A percentile compares a stretch with the other conserved stretches of the same genome.
These are phyloP conservation scores for Trametes polyzona DNA, from an alignment of 1,284 basidiomycete species.

Conservation along the genomic window DNA sequence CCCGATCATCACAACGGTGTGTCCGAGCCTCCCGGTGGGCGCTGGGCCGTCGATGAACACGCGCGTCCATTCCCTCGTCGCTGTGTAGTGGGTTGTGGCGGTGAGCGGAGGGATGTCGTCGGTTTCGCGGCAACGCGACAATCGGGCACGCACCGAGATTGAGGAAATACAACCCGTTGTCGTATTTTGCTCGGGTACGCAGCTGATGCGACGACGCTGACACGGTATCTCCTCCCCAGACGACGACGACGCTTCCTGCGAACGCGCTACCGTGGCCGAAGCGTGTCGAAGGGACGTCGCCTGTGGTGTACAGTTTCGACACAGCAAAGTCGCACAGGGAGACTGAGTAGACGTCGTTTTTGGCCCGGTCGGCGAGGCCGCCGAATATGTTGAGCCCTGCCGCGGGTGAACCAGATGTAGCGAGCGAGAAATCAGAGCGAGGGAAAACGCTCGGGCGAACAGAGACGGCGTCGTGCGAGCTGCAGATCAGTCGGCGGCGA, in stretches of 20 bases:
- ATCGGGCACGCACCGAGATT: constrained; percentile 71
- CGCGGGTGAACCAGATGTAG: constrained; percentile 71
- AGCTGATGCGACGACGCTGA: constrained; percentile 23
- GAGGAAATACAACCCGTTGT: constrained; percentile 92
- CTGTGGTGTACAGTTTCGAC: constrained; percentile 79
- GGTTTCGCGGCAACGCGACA: background rate
- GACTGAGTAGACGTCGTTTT: constrained; percentile 91
- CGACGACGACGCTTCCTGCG: constrained; percentile 91
- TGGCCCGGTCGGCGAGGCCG: constrained; percentile 85
- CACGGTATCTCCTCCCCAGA: constrained; percentile 96
- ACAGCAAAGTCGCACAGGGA: constrained; percentile 76
- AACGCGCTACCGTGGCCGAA: constrained; percentile 94
- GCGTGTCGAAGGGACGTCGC: constrained; percentile 85
- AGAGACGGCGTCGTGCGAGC: background rate
- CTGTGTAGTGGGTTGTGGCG: constrained; percentile 39
- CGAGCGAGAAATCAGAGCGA: constrained; percentile 92
- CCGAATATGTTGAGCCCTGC: constrained; percentile 96
- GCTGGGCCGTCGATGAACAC: constrained; percentile 73
- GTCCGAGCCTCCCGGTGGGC: constrained; percentile 91
- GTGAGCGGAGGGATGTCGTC: background rate
- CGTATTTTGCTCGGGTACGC: constrained; percentile 58
- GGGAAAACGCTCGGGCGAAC: constrained; percentile 71
- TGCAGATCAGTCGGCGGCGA: constrained; percentile 13
- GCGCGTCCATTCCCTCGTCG: constrained; percentile 89
- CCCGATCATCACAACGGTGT: constrained; percentile 91